Evolutionary conservation across 2,329 filamentous ascomycete genomes (phyloP).

Genomic region (Myriosclerotinia duriaeana): DNA sequence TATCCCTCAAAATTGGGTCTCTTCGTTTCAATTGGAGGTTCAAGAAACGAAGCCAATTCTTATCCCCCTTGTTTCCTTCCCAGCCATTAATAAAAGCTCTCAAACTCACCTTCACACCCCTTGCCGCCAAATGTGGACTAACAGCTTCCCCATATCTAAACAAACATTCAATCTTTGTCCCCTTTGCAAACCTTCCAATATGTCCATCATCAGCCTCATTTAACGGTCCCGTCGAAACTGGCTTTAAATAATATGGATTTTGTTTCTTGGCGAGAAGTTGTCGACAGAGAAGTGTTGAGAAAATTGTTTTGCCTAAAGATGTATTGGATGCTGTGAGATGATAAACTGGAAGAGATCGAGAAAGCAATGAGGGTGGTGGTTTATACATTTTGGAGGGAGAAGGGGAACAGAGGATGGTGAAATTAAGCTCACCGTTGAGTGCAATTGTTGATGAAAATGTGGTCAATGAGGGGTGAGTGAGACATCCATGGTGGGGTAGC

Average conservation of each 20-base stretch:
- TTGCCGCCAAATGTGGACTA: conserved; percentile 74
- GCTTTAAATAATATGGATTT: conserved; percentile 63
- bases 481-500: conserved; percentile 15
- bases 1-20: too few species aligned
- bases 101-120: conserved; percentile 22
- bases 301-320: conserved; percentile 21
- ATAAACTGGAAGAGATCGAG: conserved; percentile 9
- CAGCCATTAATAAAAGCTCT: neutral
- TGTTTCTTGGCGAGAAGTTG: conserved; percentile 15
- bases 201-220: conserved; percentile 68
- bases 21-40: too few species aligned
- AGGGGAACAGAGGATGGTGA: neutral
- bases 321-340: conserved; percentile 23
- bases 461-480: neutral
- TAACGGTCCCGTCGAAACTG: conserved; percentile 72
- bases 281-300: conserved; percentile 22
- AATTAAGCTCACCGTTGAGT: conserved; percentile 1
- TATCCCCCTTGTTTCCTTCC: too few species aligned
- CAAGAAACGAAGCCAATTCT: too few species aligned
- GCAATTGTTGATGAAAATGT: neutral
- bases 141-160: conserved; percentile 72
- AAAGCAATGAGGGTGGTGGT: conserved; percentile 20
- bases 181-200: conserved; percentile 57
- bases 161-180: conserved; percentile 58
- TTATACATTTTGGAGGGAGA: conserved; percentile 8